Evolutionary conservation across 345 rosid species (phyloP).

Genomic region (Linum usitatissimum): DNA sequence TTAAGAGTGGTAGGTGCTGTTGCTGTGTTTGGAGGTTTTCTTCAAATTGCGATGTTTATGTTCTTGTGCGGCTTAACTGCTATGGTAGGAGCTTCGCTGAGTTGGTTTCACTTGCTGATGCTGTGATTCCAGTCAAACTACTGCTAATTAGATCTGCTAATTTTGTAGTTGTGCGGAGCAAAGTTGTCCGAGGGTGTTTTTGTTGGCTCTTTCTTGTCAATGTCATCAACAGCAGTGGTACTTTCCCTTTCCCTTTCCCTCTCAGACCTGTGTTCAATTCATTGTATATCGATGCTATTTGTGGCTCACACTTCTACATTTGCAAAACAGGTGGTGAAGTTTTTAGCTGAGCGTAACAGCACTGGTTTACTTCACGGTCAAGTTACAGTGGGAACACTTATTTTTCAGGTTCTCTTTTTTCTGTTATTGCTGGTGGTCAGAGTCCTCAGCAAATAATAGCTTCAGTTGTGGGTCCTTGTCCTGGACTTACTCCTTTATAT

Average conservation of each 20-base stretch:
- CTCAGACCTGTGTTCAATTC: slow-evolving; percentile 5
- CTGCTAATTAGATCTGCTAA: slow-evolving; percentile 16
- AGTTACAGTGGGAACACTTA: slow-evolving; percentile 92
- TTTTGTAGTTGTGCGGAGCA: slow-evolving; percentile 85
- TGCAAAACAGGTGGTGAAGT: slow-evolving; percentile 71
- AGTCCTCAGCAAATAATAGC: neutral
- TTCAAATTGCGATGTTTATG: slow-evolving; percentile 77
- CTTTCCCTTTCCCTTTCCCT: slow-evolving; percentile 16
- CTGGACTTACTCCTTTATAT: slow-evolving; percentile 11
- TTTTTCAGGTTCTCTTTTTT: slow-evolving; percentile 62
- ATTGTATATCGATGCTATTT: slow-evolving; percentile 4
- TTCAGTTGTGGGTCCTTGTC: slow-evolving; percentile 10
- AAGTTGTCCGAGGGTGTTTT: slow-evolving; percentile 90
- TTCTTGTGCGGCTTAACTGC: slow-evolving; percentile 67
- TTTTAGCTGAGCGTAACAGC: slow-evolving; percentile 65
- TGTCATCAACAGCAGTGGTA: slow-evolving; percentile 99
- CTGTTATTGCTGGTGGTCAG: neutral
- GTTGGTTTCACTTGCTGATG: slow-evolving; percentile 11
- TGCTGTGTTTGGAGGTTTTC: slow-evolving; percentile 88
- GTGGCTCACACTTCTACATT: slow-evolving; percentile 16
- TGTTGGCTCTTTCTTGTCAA: slow-evolving; percentile 87
- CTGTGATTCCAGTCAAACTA: slow-evolving; percentile 10
- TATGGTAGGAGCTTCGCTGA: slow-evolving; percentile 33
- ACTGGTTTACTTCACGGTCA: slow-evolving; percentile 85
- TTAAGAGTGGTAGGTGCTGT: slow-evolving; percentile 94